Percentiles rank a stretch among this genome's conserved stretches.
Conservation (phyloP, 768 basidiomycete species). For the Mycena epipterygia region DNA sequence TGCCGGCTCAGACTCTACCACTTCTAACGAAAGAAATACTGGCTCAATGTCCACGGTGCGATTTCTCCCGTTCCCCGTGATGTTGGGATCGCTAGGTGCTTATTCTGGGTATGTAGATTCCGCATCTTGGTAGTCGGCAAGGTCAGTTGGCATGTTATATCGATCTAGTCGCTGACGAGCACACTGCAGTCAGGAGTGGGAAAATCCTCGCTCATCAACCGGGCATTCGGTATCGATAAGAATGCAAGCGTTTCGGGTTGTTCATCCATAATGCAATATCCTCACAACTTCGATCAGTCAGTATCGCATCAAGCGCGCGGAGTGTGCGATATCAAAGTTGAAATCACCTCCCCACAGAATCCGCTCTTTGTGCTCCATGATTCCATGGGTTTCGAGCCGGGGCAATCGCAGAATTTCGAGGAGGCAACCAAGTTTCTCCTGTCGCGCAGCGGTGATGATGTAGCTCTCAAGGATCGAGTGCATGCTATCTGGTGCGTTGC, state of each 20-base stretch:
- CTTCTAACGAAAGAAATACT: background rate
- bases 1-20: background rate
- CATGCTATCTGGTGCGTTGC: slow-evolving; percentile 12
- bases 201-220: no score
- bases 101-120: background rate
- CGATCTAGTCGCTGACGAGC: background rate
- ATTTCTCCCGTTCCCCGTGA: background rate
- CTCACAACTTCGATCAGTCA: background rate
- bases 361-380: slow-evolving; percentile 14
- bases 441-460: background rate
- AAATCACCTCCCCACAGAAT: slow-evolving; percentile 12
- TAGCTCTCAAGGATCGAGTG: slow-evolving; percentile 12
- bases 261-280: background rate
- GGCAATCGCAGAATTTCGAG: background rate
- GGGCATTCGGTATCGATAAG: slow-evolving; percentile 11
- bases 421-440: slow-evolving; percentile 11
- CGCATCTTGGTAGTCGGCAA: slow-evolving; percentile 14
- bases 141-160: background rate
- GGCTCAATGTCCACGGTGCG: slow-evolving; percentile 16
- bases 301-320: slow-evolving; percentile 1
- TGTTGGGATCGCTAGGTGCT: background rate
- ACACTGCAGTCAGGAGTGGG: slow-evolving; percentile 3
- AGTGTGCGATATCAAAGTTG: background rate
- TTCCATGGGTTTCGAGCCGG: slow-evolving; percentile 23
- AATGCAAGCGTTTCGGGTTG: background rate